Percentiles rank a stretch among this genome's conserved stretches.
phyloP scores from a whole-genome alignment of 2,329 filamentous ascomycete species.

The Chaetothyriales sp. region DNA sequence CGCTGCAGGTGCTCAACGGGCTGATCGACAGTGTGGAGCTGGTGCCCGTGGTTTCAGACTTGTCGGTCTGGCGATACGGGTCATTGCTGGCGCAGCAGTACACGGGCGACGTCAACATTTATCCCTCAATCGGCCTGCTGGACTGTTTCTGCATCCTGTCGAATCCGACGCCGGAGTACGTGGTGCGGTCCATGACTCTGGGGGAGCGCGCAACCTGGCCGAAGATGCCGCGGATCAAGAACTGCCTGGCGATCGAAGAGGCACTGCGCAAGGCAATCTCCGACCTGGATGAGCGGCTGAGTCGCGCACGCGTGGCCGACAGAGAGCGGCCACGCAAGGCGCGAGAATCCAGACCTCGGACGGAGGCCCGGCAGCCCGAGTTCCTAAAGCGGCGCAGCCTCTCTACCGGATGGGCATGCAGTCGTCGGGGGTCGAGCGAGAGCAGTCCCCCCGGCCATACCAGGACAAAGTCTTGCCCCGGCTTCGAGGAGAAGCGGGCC shows the following conservation, averaged over 20 bases:
- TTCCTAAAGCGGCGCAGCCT: conserved; percentile 10
- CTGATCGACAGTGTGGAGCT: background rate
- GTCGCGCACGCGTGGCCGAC: conserved; percentile 9
- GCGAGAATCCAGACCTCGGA: background rate
- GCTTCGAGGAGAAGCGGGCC: conserved; percentile 14
- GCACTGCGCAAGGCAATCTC: conserved; percentile 43
- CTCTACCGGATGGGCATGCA: background rate
- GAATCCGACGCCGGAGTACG: conserved; percentile 78
- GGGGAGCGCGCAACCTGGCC: conserved; percentile 89
- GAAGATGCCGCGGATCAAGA: conserved; percentile 68
- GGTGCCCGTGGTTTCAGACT: conserved; percentile 32
- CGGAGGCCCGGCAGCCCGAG: background rate
- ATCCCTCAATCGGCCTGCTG: conserved; percentile 61
- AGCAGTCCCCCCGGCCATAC: background rate
- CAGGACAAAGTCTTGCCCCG: conserved; percentile 23
- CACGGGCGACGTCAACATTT: conserved; percentile 86
- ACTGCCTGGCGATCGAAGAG: conserved; percentile 78
- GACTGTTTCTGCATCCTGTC: conserved; percentile 65
- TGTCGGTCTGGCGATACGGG: conserved; percentile 61
- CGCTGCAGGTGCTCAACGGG: conserved; percentile 20
- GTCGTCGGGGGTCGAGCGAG: background rate
- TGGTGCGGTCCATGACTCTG: conserved; percentile 60
- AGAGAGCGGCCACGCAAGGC: conserved; percentile 10
- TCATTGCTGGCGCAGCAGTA: conserved; percentile 84
- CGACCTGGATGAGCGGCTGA: conserved; percentile 8